Evolutionary conservation across 2,329 filamentous ascomycete genomes (phyloP).

Genomic region (Stylonectria norvegica): DNA sequence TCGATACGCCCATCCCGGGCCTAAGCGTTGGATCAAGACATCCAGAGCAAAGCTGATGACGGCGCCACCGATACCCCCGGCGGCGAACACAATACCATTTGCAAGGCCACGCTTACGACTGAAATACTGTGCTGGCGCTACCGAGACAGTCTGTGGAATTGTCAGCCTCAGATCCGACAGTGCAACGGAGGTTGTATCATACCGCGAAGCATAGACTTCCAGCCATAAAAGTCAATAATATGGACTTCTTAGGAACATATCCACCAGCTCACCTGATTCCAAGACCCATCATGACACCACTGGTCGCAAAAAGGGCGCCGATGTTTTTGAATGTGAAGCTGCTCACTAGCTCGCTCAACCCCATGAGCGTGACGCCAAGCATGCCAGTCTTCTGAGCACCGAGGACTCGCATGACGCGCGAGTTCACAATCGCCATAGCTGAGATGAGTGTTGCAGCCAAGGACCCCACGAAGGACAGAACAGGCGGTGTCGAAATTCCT

Average conservation of each 20-base stretch:
- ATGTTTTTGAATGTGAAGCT: conserved; percentile 35
- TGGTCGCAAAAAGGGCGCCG: conserved; percentile 34
- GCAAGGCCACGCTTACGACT: conserved; percentile 50
- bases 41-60: conserved; percentile 50
- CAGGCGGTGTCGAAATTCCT: conserved; percentile 46
- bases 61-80: conserved; percentile 55
- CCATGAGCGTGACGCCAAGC: conserved; percentile 49
- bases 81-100: conserved; percentile 52
- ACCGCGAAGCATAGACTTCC: conserved; percentile 38
- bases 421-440: conserved; percentile 49
- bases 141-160: conserved; percentile 37
- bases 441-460: conserved; percentile 49
- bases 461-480: conserved; percentile 57
- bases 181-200: conserved; percentile 27
- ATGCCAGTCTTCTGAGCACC: conserved; percentile 47
- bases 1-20: conserved; percentile 50
- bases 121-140: conserved; percentile 54
- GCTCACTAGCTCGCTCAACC: conserved; percentile 46
- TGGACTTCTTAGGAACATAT: background rate
- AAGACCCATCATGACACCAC: conserved; percentile 31
- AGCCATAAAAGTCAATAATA: background rate
- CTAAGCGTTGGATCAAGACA: conserved; percentile 43
- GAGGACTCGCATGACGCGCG: conserved; percentile 46
- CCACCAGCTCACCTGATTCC: conserved; percentile 28
- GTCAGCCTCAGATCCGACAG: background rate